Conservation (phyloP, 2,329 filamentous ascomycete genomes). For the Pestalotiopsis sp. region DNA sequence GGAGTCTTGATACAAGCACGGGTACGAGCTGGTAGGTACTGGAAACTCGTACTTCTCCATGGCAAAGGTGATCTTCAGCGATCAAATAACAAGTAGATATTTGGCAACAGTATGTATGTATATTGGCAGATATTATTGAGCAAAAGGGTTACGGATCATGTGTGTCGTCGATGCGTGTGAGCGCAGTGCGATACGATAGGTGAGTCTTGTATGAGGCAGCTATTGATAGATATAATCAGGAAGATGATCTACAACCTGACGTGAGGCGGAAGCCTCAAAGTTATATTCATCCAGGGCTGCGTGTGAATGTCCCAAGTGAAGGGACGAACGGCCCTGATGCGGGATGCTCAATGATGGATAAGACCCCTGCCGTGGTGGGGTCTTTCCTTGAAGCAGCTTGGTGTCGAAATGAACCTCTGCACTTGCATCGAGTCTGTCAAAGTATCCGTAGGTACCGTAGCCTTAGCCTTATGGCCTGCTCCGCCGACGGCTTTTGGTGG, state of each 20-base stretch:
- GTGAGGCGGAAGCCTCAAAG: neutral
- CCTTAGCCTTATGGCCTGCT: neutral
- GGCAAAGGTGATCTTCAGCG: neutral
- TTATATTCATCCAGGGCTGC: constrained; percentile 9
- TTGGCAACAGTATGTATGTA: neutral
- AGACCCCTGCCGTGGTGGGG: neutral
- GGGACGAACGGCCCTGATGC: neutral
- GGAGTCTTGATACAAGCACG: constrained; percentile 38
- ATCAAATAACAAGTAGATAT: too few species aligned
- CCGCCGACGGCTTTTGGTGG: neutral
- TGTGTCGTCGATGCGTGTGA: neutral
- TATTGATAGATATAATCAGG: neutral
- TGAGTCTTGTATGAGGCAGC: neutral
- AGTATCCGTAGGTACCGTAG: constrained; percentile 8
- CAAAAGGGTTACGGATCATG: neutral
- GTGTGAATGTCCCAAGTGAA: neutral
- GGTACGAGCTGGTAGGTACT: constrained; percentile 35
- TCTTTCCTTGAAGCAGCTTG: constrained; percentile 1
- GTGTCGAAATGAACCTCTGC: neutral
- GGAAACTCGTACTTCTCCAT: constrained; percentile 38
- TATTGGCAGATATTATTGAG: neutral
- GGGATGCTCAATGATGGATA: neutral
- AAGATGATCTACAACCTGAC: neutral
- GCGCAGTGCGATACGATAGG: neutral
- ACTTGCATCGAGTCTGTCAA: constrained; percentile 3